A percentile compares a stretch with the other conserved stretches of the same genome.
phyloP scores from a whole-genome alignment of 768 basidiomycete genomes.

The Termitomyces heimii region DNA sequence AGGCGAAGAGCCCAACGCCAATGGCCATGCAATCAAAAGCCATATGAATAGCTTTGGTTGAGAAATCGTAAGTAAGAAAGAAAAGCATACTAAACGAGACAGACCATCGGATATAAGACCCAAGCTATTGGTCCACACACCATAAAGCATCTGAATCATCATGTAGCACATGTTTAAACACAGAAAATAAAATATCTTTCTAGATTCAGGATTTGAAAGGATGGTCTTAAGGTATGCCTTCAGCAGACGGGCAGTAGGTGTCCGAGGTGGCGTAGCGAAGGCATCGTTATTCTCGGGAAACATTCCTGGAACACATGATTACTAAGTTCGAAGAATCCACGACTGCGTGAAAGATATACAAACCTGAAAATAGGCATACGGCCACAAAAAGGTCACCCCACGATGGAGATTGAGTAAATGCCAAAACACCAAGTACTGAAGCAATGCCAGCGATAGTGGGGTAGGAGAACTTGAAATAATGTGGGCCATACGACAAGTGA shows the following conservation, averaged over 20 bases:
- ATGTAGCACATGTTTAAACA: conserved; percentile 94
- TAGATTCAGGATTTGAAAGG: conserved; percentile 84
- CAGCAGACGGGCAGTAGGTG: conserved; percentile 47
- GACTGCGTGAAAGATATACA: conserved; percentile 12
- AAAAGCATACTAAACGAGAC: conserved; percentile 1
- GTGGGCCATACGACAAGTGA: conserved; percentile 44
- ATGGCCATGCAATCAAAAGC: conserved; percentile 99
- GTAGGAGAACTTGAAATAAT: conserved; percentile 56
- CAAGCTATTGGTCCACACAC: conserved; percentile 95
- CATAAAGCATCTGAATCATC: conserved; percentile 95
- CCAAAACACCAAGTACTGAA: conserved; percentile 49
- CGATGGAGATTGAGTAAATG: conserved; percentile 54
- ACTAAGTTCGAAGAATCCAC: not conserved
- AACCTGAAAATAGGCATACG: conserved; percentile 60
- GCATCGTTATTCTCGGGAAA: conserved; percentile 41
- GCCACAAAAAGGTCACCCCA: conserved; percentile 58
- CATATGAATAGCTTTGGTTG: conserved; percentile 88
- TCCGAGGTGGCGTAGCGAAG: conserved; percentile 37
- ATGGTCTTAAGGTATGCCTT: conserved; percentile 85
- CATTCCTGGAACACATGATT: conserved; percentile 34
- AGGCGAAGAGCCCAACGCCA: conserved; percentile 90
- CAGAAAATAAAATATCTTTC: conserved; percentile 96
- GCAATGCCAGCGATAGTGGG: conserved; percentile 43
- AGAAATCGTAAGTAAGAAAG: conserved; percentile 1
- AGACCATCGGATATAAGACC: conserved; percentile 95